These are phyloP conservation scores for Kodamaea nitidulidarum DNA, from an alignment of 805 yeast genomes.

Conservation along the genomic window DNA sequence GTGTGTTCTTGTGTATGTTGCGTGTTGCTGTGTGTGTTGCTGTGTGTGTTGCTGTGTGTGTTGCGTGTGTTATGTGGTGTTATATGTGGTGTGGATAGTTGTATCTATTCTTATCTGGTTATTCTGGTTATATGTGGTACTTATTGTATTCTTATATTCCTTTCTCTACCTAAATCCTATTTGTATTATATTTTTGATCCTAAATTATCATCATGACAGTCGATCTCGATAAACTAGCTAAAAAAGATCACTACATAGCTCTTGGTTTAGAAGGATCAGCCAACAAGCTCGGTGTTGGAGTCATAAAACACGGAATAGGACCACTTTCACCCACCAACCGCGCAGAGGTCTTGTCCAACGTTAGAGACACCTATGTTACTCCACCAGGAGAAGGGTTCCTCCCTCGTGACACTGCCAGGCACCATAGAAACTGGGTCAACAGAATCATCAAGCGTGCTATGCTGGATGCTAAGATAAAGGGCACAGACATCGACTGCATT, in stretches of 20 bases:
- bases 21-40: too few species aligned
- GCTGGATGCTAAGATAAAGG: conserved; percentile 50
- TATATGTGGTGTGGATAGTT: background rate
- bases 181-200: too few species aligned
- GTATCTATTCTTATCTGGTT: background rate
- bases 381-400: conserved; percentile 98
- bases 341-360: conserved; percentile 79
- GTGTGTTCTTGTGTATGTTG: background rate
- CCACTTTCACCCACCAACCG: conserved; percentile 51
- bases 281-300: conserved; percentile 91
- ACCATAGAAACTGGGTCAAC: conserved; percentile 92
- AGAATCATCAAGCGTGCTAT: conserved; percentile 67
- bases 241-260: conserved; percentile 58
- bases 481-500: conserved; percentile 63
- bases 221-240: conserved; percentile 43
- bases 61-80: background rate
- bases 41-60: too few species aligned
- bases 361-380: conserved; percentile 90
- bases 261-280: conserved; percentile 97
- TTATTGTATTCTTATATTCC: background rate
- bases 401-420: conserved; percentile 95
- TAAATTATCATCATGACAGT: conserved; percentile 24
- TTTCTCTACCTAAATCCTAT: too few species aligned
- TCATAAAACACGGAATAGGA: conserved; percentile 71
- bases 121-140: background rate